Base-by-base conservation (phyloP, 1,284 basidiomycete species). In the Ceratorhiza oryzae-sativae region DNA sequence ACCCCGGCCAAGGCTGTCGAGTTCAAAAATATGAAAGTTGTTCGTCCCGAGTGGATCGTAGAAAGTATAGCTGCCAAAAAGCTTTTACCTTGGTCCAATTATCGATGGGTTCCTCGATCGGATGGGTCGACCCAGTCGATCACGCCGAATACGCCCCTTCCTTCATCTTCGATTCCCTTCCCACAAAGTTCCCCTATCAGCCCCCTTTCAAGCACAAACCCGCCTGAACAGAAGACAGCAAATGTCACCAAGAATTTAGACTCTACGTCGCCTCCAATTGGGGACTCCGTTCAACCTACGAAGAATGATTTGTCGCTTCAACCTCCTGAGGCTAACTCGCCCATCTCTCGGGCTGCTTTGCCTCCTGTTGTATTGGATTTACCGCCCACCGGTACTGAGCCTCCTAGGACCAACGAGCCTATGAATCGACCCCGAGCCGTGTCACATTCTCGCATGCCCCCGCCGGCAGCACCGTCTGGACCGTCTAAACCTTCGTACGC, bases 1-100 rank as follows among this genome's bases (percentile, higher is more conserved):
- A 98, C 97, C 0, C 90, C 94, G 0, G 89, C 89, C 65, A 98
- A 98, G 81, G 86, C 94, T 58, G 86, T 87, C 56, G 95, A 97
- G 76, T 97, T 96, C 80, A 87, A 90, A 77, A 81, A 90, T 63
- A 92, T 97, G 88, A 96, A 94, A 78, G 90, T 98, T 12, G 94
- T 93, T 34, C 84, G 83, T 41, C 94, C 95, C 0, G 90, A 90
- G 72, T 99, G 96, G 95, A 84, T 99, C 8, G 82, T 90, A 10
- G 87, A 95, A 34, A 94, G 92, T 75, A 86, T 86, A 32, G 82
- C 87, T 71, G 84, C 84, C 8, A 89, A 88, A 0, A 80, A 81
- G 9, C 82, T 96, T n/a, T 84, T 94, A 1, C 87, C 91, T 3
- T 97, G 94, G 94, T 83, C 83, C 56, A 82, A 89, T 71, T 94